Evolutionary conservation across 1,139 yeast species (phyloP).

Genomic region (Ashbya aceris): DNA sequence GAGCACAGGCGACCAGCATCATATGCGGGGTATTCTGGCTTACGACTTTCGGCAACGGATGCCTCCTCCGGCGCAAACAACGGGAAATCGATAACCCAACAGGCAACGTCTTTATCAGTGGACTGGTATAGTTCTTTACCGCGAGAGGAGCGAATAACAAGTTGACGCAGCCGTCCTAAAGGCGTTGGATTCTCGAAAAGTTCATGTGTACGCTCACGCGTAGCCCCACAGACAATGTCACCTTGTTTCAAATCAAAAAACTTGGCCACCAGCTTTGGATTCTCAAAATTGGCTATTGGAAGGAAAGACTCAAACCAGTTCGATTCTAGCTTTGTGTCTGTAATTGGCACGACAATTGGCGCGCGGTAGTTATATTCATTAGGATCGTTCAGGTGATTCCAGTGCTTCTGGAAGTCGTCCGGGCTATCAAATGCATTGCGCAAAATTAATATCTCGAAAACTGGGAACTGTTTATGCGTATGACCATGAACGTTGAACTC

Average conservation of each 20-base stretch:
- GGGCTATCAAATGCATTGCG: slow-evolving; percentile 36
- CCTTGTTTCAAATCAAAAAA: slow-evolving; percentile 46
- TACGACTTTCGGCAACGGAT: slow-evolving; percentile 9
- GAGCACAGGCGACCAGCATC: slow-evolving; percentile 43
- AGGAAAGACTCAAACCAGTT: slow-evolving; percentile 40
- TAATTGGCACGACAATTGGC: slow-evolving; percentile 49
- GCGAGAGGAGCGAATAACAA: slow-evolving; percentile 47
- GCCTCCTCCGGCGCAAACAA: slow-evolving; percentile 65
- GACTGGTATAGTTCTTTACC: slow-evolving; percentile 18
- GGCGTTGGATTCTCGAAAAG: slow-evolving; percentile 92
- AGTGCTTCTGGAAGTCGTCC: slow-evolving; percentile 32
- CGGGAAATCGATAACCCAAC: slow-evolving; percentile 90
- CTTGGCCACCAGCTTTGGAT: slow-evolving; percentile 30
- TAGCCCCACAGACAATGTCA: slow-evolving; percentile 67
- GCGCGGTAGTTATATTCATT: slow-evolving; percentile 46
- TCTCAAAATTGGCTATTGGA: slow-evolving; percentile 27
- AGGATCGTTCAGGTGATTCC: slow-evolving; percentile 35
- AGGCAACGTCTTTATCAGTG: slow-evolving; percentile 39
- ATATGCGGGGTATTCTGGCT: slow-evolving; percentile 50
- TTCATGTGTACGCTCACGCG: slow-evolving; percentile 46
- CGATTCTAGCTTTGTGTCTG: slow-evolving; percentile 31
- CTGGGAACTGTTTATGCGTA: slow-evolving; percentile 37
- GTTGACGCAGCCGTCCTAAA: slow-evolving; percentile 73
- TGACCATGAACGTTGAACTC: slow-evolving; percentile 32
- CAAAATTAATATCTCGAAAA: slow-evolving; percentile 65